Evolutionary conservation across 1,284 basidiomycete genomes (phyloP).

Genomic region (Austropuccinia psidii): DNA sequence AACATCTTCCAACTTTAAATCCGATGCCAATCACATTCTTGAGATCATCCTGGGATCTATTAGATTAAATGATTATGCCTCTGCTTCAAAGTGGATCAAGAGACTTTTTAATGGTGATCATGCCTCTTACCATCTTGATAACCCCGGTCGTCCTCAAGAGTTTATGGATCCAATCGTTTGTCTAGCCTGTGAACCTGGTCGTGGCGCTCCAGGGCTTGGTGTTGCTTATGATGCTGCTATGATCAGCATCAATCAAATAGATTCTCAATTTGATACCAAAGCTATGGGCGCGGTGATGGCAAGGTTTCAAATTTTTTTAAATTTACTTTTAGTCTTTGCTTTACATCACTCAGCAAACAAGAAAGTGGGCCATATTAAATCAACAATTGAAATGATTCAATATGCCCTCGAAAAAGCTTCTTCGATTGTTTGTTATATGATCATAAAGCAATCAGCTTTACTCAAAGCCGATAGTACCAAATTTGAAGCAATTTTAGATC

Average conservation of each 20-base stretch:
- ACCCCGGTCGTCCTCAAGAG: slow-evolving; percentile 4
- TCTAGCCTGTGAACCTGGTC: slow-evolving; percentile 10
- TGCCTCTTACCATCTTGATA: slow-evolving; percentile 25
- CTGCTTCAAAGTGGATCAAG: slow-evolving; percentile 33
- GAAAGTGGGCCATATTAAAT: neutral
- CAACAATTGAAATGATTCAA: slow-evolving; percentile 3
- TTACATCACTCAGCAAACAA: slow-evolving; percentile 12
- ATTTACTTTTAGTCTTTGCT: slow-evolving; percentile 11
- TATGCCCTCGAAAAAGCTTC: slow-evolving; percentile 23
- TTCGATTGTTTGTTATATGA: slow-evolving; percentile 23
- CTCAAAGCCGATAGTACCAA: neutral
- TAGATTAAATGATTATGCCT: slow-evolving; percentile 15
- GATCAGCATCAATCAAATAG: slow-evolving; percentile 29
- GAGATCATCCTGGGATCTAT: slow-evolving; percentile 32
- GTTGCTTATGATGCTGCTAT: slow-evolving; percentile 27
- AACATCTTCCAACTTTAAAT: neutral
- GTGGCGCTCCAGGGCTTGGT: slow-evolving; percentile 13
- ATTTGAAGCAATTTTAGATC: slow-evolving; percentile 2
- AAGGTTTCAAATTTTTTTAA: slow-evolving; percentile 16
- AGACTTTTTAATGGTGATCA: slow-evolving; percentile 28
- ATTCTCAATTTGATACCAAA: slow-evolving; percentile 14
- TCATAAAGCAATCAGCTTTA: slow-evolving; percentile 9
- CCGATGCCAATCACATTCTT: slow-evolving; percentile 21
- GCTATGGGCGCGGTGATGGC: slow-evolving; percentile 13
- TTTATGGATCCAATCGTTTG: slow-evolving; percentile 29